Evolutionary conservation across 352 stramenopile species (phyloP), one percentile per base, ranked within the genome.

Genomic region (Globisporangium nagaii): DNA sequence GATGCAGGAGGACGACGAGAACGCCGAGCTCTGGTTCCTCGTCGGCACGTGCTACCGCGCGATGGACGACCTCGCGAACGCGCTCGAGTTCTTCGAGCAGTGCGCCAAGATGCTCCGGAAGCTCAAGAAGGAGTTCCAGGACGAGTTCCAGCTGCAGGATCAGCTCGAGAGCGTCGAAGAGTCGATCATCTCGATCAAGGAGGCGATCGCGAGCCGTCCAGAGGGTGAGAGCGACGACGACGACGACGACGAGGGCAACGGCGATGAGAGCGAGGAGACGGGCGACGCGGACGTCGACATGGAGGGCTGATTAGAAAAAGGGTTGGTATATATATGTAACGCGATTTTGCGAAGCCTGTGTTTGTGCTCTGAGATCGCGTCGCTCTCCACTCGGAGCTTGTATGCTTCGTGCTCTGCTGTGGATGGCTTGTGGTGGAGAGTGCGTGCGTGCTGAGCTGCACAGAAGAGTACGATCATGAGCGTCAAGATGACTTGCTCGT

Each of bases 1-100:
- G 46, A 89, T 96, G 79, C 79, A 94, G 58, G 86, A 96, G 46
- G 86, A 96, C 54, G 86, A 96, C 58, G 83, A 94, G 46, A 93
- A 95, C 57, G 86, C 84, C 15, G 86, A 96, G 70, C 65, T 96
- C 40, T 96, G 86, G 86, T 94, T 95, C 60, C 73, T 96, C 20
- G 78, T 96, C 13, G 86, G 72, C 30, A 92, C 84, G 58, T 95
- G 86, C 65, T 93, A 96, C 58, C 86, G 84, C 17, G 84, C 79
- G 0, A 85, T 93, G 72, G 86, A 93, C 53, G 82, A 96, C 51
- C 66, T 90, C 36, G 39, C 66, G n/a, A 83, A 76, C 27, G 77
- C 86, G 32, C 74, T 94, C 35, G 86, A 96, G 67, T 96, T 91
- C 62, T 89, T 95, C 27, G 72, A 94, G 50, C 87, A 86, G 50